Conservation (phyloP, 176 grass and related monocot genomes). For the Echinochloa phyllopogon region DNA sequence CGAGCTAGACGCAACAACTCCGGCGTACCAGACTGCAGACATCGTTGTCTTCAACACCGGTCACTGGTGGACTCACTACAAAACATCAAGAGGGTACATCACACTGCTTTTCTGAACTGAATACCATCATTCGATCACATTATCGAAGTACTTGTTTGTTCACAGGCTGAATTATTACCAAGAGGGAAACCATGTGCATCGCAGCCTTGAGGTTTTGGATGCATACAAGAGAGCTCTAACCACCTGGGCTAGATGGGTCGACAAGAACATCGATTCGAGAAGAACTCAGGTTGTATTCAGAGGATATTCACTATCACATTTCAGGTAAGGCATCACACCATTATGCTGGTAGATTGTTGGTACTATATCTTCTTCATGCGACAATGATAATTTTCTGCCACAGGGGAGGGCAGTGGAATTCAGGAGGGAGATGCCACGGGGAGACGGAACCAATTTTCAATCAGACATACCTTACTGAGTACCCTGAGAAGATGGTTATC, state of each 20-base stretch:
- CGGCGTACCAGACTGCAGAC: slow-evolving; percentile 68
- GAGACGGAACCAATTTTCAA: slow-evolving; percentile 89
- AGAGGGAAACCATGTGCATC: slow-evolving; percentile 76
- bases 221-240: slow-evolving; percentile 78
- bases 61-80: slow-evolving; percentile 94
- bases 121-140: not conserved
- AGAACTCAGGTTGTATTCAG: slow-evolving; percentile 91
- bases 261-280: slow-evolving; percentile 68
- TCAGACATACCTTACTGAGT: slow-evolving; percentile 62
- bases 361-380: not conserved
- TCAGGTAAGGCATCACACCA: slow-evolving; percentile 55
- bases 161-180: slow-evolving; percentile 88
- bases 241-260: slow-evolving; percentile 86
- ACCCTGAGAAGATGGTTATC: slow-evolving; percentile 78
- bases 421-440: slow-evolving; percentile 77
- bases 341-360: not conserved
- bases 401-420: slow-evolving; percentile 95
- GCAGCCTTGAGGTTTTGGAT: slow-evolving; percentile 66
- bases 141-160: not conserved
- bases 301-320: slow-evolving; percentile 81
- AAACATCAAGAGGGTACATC: slow-evolving; percentile 77
- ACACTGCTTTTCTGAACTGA: slow-evolving; percentile 21
- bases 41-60: slow-evolving; percentile 91
- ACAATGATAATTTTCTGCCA: not conserved
- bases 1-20: slow-evolving; percentile 65